Percentiles rank a stretch among this genome's conserved stretches.
These are phyloP conservation scores for Kodamaea ohmeri DNA, from an alignment of 1,139 yeast species.

Conservation along the genomic window DNA sequence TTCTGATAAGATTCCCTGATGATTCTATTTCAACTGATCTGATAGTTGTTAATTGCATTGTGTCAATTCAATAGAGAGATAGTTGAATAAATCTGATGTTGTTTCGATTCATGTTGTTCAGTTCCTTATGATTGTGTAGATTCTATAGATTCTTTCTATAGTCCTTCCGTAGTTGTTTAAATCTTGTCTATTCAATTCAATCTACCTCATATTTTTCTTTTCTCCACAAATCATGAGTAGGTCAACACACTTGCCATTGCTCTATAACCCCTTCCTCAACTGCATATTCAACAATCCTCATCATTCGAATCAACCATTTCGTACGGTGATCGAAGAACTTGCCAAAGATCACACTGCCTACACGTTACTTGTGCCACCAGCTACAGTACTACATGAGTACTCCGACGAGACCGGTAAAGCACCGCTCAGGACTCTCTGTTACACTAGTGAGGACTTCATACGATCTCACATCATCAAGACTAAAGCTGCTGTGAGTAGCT, in stretches of 20 bases:
- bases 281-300: conserved; percentile 66
- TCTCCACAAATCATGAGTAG: conserved; percentile 1
- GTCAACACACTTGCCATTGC: conserved; percentile 31
- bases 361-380: conserved; percentile 62
- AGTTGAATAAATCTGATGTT: too few relatives aligned
- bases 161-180: background rate
- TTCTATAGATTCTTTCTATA: too few relatives aligned
- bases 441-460: conserved; percentile 59
- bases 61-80: too few relatives aligned
- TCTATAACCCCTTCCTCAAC: conserved; percentile 66
- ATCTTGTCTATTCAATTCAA: too few relatives aligned
- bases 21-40: too few relatives aligned
- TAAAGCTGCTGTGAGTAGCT: conserved; percentile 21
- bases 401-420: conserved; percentile 45
- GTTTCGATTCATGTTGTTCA: too few relatives aligned
- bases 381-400: conserved; percentile 47
- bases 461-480: conserved; percentile 63
- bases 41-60: too few relatives aligned
- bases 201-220: background rate
- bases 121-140: too few relatives aligned
- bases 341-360: conserved; percentile 44
- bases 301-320: conserved; percentile 50
- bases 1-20: too few relatives aligned
- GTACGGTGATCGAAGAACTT: conserved; percentile 43
- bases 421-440: conserved; percentile 55